Evolutionary conservation across 2,329 filamentous ascomycete species (phyloP).

Genomic region (Fusarium phyllophilum): DNA sequence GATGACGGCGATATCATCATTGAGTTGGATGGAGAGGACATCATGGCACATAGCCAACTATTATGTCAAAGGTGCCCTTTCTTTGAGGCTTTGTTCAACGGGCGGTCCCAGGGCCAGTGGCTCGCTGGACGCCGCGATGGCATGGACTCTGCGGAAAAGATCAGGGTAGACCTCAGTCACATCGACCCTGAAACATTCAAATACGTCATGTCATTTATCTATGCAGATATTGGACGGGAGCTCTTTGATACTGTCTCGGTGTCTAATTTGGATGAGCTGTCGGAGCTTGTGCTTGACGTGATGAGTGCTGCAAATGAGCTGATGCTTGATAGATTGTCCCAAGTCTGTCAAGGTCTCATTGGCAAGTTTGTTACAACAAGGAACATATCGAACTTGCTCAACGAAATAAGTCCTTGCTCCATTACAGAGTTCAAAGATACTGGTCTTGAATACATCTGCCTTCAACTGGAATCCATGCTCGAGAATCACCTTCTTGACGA

Average conservation of each 20-base stretch:
- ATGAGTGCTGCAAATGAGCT: constrained; percentile 91
- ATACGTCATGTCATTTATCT: constrained; percentile 83
- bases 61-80: constrained; percentile 89
- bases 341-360: constrained; percentile 87
- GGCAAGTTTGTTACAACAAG: constrained; percentile 86
- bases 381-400: constrained; percentile 87
- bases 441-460: constrained; percentile 88
- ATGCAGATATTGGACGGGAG: constrained; percentile 82
- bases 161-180: constrained; percentile 85
- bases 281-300: constrained; percentile 90
- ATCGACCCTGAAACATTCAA: constrained; percentile 78
- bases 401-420: constrained; percentile 84
- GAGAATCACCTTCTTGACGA: constrained; percentile 89
- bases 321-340: constrained; percentile 91
- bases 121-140: constrained; percentile 73
- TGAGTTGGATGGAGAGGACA: constrained; percentile 78
- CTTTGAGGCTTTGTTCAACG: constrained; percentile 89
- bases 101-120: constrained; percentile 88
- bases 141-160: constrained; percentile 49
- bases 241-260: constrained; percentile 82
- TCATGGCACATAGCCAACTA: constrained; percentile 80
- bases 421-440: constrained; percentile 88
- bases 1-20: constrained; percentile 82
- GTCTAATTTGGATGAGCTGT: constrained; percentile 80
- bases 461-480: constrained; percentile 91